Conservation (phyloP, 306 rosid genomes). For the Biancaea sappan region DNA sequence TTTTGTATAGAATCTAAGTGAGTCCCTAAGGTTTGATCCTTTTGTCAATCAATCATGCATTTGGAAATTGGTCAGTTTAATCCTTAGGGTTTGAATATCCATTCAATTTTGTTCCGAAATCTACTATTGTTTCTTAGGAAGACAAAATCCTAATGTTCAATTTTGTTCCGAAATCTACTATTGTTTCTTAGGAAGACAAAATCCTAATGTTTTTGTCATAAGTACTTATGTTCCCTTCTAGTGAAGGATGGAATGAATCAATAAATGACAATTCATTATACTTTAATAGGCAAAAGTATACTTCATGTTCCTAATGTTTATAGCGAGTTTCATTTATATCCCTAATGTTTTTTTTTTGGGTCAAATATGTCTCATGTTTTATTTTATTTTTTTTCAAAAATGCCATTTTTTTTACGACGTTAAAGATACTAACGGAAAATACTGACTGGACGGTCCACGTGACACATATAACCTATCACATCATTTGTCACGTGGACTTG, state of each 20-base stretch:
- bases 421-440: too few relatives aligned
- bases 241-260: neutral
- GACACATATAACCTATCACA: too few relatives aligned
- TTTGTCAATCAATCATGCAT: neutral
- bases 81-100: neutral
- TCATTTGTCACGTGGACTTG: too few relatives aligned
- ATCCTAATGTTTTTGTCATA: conserved; percentile 4
- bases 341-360: too few relatives aligned
- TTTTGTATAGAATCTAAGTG: conserved; percentile 1
- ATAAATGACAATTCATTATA: neutral
- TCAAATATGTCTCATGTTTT: too few relatives aligned
- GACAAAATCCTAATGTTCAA: neutral
- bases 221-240: conserved; percentile 7
- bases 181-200: neutral
- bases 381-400: too few relatives aligned
- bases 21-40: neutral
- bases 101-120: neutral
- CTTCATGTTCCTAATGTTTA: too few relatives aligned
- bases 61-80: conserved; percentile 12
- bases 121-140: neutral
- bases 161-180: neutral
- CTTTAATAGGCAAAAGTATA: too few relatives aligned
- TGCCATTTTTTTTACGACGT: too few relatives aligned
- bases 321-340: too few relatives aligned
- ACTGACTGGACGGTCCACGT: too few relatives aligned